These are phyloP conservation scores for Ceraceosorus bombacis DNA, from an alignment of 1,284 basidiomycete genomes.

Conservation along the genomic window DNA sequence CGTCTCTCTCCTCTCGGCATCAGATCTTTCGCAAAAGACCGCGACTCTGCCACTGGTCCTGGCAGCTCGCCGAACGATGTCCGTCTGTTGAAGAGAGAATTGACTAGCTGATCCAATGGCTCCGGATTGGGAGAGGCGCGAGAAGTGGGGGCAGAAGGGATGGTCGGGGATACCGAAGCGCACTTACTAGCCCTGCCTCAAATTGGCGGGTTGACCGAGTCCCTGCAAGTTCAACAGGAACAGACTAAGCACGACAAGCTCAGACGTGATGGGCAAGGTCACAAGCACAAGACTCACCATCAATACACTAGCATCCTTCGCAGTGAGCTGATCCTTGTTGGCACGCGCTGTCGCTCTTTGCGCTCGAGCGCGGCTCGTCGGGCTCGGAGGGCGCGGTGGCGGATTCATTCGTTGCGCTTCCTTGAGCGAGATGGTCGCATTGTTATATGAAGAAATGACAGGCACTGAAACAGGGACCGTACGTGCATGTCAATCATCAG, in stretches of 20 bases:
- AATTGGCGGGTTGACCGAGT: not conserved
- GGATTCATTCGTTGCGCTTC: conserved; percentile 95
- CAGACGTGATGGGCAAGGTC: not conserved
- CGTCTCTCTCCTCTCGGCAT: too few relatives aligned
- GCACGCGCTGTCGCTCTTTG: conserved; percentile 79
- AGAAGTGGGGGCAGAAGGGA: not conserved
- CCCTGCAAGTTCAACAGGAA: not conserved
- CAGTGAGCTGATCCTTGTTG: conserved; percentile 82
- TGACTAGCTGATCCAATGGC: too few relatives aligned
- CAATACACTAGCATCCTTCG: conserved; percentile 50
- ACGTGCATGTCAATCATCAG: not conserved
- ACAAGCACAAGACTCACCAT: conserved; percentile 19
- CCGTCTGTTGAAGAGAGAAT: too few relatives aligned
- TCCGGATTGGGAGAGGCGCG: not conserved
- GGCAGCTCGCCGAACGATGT: too few relatives aligned
- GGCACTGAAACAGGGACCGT: conserved; percentile 50
- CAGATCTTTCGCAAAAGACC: too few relatives aligned
- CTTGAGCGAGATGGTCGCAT: conserved; percentile 86
- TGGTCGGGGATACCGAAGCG: not conserved
- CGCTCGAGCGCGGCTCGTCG: conserved; percentile 73
- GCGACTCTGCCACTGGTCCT: too few relatives aligned
- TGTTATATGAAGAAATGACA: conserved; percentile 92
- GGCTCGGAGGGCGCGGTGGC: conserved; percentile 86
- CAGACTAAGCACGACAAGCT: not conserved
- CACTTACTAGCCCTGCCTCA: not conserved